Base-by-base conservation (phyloP, 768 basidiomycete genomes). In the Xanthoconium purpureum region DNA sequence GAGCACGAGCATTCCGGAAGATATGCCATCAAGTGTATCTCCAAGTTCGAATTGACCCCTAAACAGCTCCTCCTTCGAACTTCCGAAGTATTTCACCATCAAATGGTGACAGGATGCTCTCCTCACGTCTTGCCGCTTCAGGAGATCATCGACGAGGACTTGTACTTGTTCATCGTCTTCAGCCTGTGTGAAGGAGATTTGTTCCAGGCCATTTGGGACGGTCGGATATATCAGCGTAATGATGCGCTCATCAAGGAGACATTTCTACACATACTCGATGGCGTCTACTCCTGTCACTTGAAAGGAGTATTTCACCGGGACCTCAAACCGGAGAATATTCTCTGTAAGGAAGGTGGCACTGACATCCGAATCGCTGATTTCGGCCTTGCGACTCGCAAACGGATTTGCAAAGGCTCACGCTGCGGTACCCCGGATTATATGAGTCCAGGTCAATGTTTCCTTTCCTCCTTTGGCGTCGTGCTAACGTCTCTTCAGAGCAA, bases 281-380 rank as follows among this genome's bases (percentile, higher is more conserved):
- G 88, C 1, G 82, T 94, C 42, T 78, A 86, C 47, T 79, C 87
- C 66, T 91, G 88, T 65, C 91, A 94, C 64, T 68, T 74, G 40
- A 75, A 77, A 40, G 82, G 84, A 11, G 83, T 94, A 58, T 91
- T 81, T 66, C 93, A 94, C 72, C 87, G 91, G 28, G 91, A 94
- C 64, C 80, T 95, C 65, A 94, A 94, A 71, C 91, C 91, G 1
- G 92, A 93, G 68, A 91, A 87, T 68, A 78, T 92, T 29, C 73
- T 94, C 37, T 84, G 82, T 65, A 79, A 69, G 57, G 72, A 69
- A 65, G 83, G 71, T 49, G 84, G 85, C 15, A 65, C 69, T 40
- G 71, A 74, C 57, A 76, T 91, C 36, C 78, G 77, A 54, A 75
- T 93, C 48, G 84, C 88, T 8, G 91, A 94, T 71, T 94, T 93